Conservation (phyloP, 768 basidiomycete species). For the Boletus coccyginus region DNA sequence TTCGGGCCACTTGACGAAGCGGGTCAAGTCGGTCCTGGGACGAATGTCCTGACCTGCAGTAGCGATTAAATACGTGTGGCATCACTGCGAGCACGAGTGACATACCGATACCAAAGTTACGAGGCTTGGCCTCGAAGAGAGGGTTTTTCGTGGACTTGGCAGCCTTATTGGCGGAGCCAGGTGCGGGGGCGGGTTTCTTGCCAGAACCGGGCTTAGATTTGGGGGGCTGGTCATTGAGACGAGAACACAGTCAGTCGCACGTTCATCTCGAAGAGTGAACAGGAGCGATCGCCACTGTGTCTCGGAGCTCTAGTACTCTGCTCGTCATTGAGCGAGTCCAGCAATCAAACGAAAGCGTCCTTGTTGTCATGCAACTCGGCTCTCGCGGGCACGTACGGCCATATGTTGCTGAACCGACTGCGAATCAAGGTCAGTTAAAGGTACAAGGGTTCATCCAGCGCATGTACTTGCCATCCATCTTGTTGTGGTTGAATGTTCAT, state of each 20-base stretch:
- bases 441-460: conserved; percentile 32
- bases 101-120: conserved; percentile 95
- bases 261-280: conserved; percentile 23
- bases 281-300: conserved; percentile 30
- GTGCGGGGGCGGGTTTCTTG: conserved; percentile 85
- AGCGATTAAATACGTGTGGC: not conserved
- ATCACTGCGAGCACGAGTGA: not conserved
- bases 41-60: conserved; percentile 86
- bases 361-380: conserved; percentile 41
- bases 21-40: conserved; percentile 85
- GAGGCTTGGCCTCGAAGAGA: conserved; percentile 85
- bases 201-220: conserved; percentile 66
- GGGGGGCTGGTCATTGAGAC: conserved; percentile 92
- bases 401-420: conserved; percentile 26
- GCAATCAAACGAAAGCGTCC: conserved; percentile 38
- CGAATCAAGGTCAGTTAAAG: conserved; percentile 18
- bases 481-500: conserved; percentile 23
- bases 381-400: conserved; percentile 14
- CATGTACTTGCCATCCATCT: conserved; percentile 54
- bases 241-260: conserved; percentile 45
- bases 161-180: conserved; percentile 74
- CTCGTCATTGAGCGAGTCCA: conserved; percentile 36
- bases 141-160: conserved; percentile 88
- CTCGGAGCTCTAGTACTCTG: conserved; percentile 55
- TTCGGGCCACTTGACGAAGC: conserved; percentile 99